phyloP scores from a whole-genome alignment of 2,329 filamentous ascomycete genomes.

The Myrmaecium sp. region DNA sequence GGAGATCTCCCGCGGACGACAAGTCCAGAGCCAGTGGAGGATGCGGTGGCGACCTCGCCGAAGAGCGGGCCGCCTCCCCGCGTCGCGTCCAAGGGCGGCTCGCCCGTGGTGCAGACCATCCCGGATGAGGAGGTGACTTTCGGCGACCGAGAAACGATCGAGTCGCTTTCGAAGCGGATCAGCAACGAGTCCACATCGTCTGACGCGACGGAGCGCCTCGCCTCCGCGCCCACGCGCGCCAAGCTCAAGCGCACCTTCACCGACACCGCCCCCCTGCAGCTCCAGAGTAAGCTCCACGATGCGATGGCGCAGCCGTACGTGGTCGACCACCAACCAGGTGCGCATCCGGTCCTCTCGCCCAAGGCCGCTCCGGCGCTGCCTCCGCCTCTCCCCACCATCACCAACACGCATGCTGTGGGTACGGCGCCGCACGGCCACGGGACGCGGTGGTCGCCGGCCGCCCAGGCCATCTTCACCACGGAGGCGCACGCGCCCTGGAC shows the following conservation, averaged over 20 bases:
- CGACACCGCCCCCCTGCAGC: conserved; percentile 54
- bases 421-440: conserved; percentile 60
- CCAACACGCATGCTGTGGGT: conserved; percentile 19
- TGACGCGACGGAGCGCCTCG: conserved; percentile 4
- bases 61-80: conserved; percentile 8
- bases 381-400: conserved; percentile 14
- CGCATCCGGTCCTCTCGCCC: conserved; percentile 30
- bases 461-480: conserved; percentile 97
- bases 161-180: conserved; percentile 8
- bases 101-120: background rate
- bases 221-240: conserved; percentile 34
- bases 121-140: background rate
- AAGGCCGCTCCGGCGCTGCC: conserved; percentile 24
- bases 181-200: conserved; percentile 7
- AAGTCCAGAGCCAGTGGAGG: conserved; percentile 24
- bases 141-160: conserved; percentile 1
- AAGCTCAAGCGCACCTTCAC: conserved; percentile 70
- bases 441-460: conserved; percentile 75
- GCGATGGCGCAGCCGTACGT: conserved; percentile 69
- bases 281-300: conserved; percentile 74
- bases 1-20: conserved; percentile 31
- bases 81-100: background rate
- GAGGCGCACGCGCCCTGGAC: conserved; percentile 83
- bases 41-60: conserved; percentile 6
- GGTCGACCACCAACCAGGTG: conserved; percentile 22